Evolutionary conservation across 2,329 filamentous ascomycete species (phyloP), one percentile per base, ranked within the genome.

Genomic region (Microdochium paspali): DNA sequence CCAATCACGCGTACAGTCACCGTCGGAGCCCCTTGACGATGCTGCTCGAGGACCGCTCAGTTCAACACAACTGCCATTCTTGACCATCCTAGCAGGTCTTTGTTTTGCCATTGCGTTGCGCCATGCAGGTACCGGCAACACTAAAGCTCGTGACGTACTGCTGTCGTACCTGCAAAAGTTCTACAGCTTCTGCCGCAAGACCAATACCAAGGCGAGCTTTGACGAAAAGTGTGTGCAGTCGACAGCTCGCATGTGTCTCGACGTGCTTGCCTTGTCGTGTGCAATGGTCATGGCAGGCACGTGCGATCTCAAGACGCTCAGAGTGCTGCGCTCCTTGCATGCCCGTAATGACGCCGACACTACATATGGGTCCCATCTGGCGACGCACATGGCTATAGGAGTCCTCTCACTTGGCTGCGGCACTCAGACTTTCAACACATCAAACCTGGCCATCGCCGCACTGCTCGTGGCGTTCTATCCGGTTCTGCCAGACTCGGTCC

Each of bases 241-340:
- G 46, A 91, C 90, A 7, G 84, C 90, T 2, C 79, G 89, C 31
- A 94, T 94, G 71, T 97, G 93, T 58, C 88, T 96, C 58, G 90
- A 97, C 59, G 74, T 94, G 2, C 68, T 96, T 10, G 88, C 88
- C 1, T 71, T 98, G 5, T 85, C 90, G 5, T 80, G 82, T 21
- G 84, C 93, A 1, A 88, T 86, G 2, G 88, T 97, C 46, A 97
- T 97, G 91, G 90, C 94, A 5, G 93, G 93, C 24, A 95, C 90
- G 0, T 93, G 94, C 32, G 94, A 98, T 60, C 71, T 98, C 20
- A 69, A 79, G 2, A 83, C 95, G 1, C 85, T 97, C 57, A 84
- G 93, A 21, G 84, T 91, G 13, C 74, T 98, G 26, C 85, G 93
- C 15, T 82, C 87, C 15, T 77, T 98, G 32, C 94, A 98, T 62